phyloP scores from a whole-genome alignment of 345 rosid species.

The Diplotaxis tenuifolia region DNA sequence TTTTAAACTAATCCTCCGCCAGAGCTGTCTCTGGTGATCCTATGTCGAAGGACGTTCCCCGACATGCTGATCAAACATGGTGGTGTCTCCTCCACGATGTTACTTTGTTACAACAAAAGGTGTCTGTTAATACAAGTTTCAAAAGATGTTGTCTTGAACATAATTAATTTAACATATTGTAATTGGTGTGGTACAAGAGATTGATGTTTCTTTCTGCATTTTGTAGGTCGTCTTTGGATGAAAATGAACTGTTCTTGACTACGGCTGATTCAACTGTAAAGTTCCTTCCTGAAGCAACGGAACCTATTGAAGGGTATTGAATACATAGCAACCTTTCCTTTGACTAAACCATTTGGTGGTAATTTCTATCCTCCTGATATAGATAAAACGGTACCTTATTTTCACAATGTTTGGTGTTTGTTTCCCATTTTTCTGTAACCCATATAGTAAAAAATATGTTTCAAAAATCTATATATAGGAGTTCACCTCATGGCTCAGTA shows the following conservation, averaged over 20 bases:
- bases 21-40: too few relatives aligned
- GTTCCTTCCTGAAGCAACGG: conserved; percentile 68
- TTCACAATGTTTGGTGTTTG: not conserved
- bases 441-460: conserved; percentile 15
- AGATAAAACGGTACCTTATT: conserved; percentile 70
- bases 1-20: too few relatives aligned
- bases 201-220: conserved; percentile 19
- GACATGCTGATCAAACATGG: too few relatives aligned
- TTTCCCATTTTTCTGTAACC: not conserved
- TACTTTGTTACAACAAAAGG: not conserved
- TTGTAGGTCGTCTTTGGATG: conserved; percentile 90
- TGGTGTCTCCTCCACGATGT: too few relatives aligned
- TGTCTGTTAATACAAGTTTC: not conserved
- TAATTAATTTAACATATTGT: too few relatives aligned
- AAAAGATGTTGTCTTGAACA: not conserved
- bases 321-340: conserved; percentile 79
- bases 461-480: conserved; percentile 48
- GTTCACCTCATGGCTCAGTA: conserved; percentile 63
- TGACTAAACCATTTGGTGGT: conserved; percentile 75
- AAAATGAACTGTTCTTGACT: conserved; percentile 73
- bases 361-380: conserved; percentile 94
- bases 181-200: not conserved
- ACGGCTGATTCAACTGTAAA: conserved; percentile 84
- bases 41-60: too few relatives aligned
- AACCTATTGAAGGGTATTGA: conserved; percentile 70